These are phyloP conservation scores for Pseudogymnoascus sp. DNA, from an alignment of 2,329 filamentous ascomycete species.

Conservation along the genomic window DNA sequence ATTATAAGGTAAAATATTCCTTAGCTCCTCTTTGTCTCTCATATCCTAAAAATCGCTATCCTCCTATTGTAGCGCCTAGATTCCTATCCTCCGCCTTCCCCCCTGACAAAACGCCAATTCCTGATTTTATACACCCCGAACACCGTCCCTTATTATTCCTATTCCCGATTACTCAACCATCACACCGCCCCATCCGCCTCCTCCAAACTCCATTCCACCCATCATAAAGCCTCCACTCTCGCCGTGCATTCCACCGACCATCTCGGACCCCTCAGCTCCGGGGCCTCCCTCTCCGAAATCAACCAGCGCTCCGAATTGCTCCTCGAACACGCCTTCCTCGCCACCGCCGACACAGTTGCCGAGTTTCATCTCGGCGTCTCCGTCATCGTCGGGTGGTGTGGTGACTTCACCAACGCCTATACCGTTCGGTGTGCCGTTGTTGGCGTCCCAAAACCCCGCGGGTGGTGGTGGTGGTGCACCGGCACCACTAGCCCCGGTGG, in stretches of 20 bases:
- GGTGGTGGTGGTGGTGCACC: background rate
- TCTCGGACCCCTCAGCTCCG: background rate
- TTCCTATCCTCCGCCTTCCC: no score
- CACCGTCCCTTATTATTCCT: background rate
- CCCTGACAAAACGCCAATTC: background rate
- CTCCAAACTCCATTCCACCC: background rate
- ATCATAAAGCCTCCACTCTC: background rate
- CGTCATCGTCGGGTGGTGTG: background rate
- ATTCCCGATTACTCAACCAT: background rate
- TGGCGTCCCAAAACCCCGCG: background rate
- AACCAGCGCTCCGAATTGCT: constrained; percentile 9
- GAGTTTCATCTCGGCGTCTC: background rate
- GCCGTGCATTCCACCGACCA: background rate
- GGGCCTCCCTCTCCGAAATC: constrained; percentile 1
- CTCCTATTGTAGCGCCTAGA: no score
- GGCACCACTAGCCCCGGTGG: background rate
- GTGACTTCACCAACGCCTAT: background rate
- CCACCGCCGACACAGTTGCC: background rate
- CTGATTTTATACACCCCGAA: background rate
- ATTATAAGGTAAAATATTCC: no score
- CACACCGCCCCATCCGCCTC: background rate
- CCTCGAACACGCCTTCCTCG: background rate
- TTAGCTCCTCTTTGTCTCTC: no score
- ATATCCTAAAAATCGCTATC: no score
- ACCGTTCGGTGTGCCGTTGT: background rate